These are phyloP conservation scores for Lasiodiplodia citricola DNA, from an alignment of 2,329 filamentous ascomycete genomes.

Conservation along the genomic window DNA sequence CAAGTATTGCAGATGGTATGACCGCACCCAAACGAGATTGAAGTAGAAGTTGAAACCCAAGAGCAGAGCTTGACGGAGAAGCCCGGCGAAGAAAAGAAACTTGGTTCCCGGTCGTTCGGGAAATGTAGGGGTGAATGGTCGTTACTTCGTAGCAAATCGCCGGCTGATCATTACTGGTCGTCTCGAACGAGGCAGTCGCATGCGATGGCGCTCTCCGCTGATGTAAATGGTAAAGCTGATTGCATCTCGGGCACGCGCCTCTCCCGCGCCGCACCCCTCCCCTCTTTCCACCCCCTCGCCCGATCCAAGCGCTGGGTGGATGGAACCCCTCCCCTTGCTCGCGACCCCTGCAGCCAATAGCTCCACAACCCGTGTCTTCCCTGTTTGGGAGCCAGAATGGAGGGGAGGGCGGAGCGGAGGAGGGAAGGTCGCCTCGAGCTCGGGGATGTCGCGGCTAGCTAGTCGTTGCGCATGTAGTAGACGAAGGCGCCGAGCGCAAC, in stretches of 20 bases:
- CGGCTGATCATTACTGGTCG: not conserved
- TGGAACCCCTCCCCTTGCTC: not conserved
- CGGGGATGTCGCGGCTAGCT: not conserved
- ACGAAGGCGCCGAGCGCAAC: conserved; percentile 25
- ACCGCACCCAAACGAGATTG: not conserved
- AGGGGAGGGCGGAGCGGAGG: not conserved
- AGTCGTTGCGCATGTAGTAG: conserved; percentile 24
- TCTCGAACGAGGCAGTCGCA: not conserved
- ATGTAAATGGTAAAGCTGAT: not conserved
- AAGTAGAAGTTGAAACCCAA: not conserved
- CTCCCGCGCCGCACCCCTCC: not conserved
- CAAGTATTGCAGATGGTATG: not conserved
- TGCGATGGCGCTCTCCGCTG: not conserved
- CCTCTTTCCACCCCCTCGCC: not conserved
- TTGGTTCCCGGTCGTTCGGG: not conserved
- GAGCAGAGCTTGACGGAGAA: not conserved
- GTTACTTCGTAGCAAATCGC: conserved; percentile 4
- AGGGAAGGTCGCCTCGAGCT: not conserved
- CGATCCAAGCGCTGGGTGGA: not conserved
- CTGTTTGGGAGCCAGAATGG: not conserved
- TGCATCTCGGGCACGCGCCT: not conserved
- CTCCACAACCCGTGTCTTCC: conserved; percentile 1
- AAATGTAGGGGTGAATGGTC: not conserved
- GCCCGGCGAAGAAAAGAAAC: not conserved
- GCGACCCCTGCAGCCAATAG: conserved; percentile 1